Evolutionary conservation across 2,329 filamentous ascomycete species (phyloP).

Genomic region (Ophiostoma novo-ulmi): DNA sequence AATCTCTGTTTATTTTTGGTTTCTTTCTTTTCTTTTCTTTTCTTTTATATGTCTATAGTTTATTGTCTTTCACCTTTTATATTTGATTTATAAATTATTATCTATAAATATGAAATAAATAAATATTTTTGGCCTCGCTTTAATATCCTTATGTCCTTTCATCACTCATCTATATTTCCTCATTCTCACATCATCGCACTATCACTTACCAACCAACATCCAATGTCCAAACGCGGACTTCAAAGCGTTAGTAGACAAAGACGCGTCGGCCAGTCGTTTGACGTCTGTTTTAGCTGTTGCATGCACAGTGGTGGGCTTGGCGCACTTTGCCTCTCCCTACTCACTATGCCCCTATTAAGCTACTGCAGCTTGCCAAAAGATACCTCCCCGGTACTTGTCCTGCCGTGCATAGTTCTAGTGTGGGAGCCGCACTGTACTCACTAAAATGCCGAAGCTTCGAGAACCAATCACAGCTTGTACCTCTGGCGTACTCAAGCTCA

Average conservation of each 20-base stretch:
- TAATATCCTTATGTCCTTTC: neutral
- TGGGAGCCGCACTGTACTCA: neutral
- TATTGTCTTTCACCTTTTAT: no score
- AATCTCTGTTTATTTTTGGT: neutral
- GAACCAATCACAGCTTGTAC: slow-evolving; percentile 19
- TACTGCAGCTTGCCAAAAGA: neutral
- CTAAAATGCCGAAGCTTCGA: slow-evolving; percentile 11
- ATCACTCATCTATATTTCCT: neutral
- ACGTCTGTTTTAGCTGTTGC: slow-evolving; percentile 8
- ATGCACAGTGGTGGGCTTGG: slow-evolving; percentile 10
- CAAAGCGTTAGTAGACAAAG: slow-evolving; percentile 4
- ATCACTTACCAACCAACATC: neutral
- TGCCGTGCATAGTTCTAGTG: neutral
- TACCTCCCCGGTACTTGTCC: slow-evolving; percentile 19
- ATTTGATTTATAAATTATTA: no score
- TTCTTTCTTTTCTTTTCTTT: neutral
- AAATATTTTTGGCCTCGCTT: no score
- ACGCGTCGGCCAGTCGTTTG: slow-evolving; percentile 11
- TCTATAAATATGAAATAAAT: no score
- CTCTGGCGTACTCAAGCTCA: neutral
- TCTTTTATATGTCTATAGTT: no score
- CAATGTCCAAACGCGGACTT: slow-evolving; percentile 3
- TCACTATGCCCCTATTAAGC: slow-evolving; percentile 11
- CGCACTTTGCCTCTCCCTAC: no score
- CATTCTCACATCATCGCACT: no score